A percentile compares a stretch with the other conserved stretches of the same genome.
Evolutionary conservation across 345 rosid species (phyloP).

Genomic region (Zanthoxylum bungeanum): DNA sequence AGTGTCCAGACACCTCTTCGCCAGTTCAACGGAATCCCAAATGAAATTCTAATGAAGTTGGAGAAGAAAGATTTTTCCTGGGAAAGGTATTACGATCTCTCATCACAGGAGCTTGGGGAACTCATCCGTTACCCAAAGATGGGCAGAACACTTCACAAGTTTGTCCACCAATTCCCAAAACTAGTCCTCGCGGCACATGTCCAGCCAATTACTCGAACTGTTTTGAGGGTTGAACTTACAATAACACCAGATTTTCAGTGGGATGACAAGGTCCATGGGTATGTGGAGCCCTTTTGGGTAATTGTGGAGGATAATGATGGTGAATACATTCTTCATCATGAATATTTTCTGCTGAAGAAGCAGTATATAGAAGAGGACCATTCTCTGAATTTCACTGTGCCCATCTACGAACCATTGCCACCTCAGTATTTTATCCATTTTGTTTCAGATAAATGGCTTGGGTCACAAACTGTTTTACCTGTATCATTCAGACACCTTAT

Average conservation of each 20-base stretch:
- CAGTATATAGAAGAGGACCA: conserved; percentile 85
- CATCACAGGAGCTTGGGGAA: conserved; percentile 91
- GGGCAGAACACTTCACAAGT: conserved; percentile 87
- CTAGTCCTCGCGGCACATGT: conserved; percentile 78
- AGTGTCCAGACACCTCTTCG: conserved; percentile 93
- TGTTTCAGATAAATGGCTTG: conserved; percentile 93
- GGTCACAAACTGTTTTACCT: conserved; percentile 86
- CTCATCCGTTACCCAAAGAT: conserved; percentile 78
- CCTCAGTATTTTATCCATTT: conserved; percentile 91
- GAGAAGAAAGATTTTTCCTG: conserved; percentile 98
- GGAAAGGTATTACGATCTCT: conserved; percentile 93
- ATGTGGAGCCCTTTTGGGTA: conserved; percentile 96
- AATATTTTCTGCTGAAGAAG: conserved; percentile 88
- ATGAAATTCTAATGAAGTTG: conserved; percentile 77
- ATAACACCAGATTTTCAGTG: conserved; percentile 89
- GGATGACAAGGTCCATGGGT: conserved; percentile 94
- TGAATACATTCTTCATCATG: conserved; percentile 91
- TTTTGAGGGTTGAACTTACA: conserved; percentile 82
- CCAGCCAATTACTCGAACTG: conserved; percentile 87
- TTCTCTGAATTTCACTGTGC: conserved; percentile 85
- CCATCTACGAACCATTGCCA: conserved; percentile 87
- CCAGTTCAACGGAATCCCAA: conserved; percentile 78
- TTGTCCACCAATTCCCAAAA: conserved; percentile 91
- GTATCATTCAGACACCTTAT: conserved; percentile 94
- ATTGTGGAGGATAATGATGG: conserved; percentile 94